Evolutionary conservation across 2,329 filamentous ascomycete species (phyloP).

Genomic region (Cercospora sp.): DNA sequence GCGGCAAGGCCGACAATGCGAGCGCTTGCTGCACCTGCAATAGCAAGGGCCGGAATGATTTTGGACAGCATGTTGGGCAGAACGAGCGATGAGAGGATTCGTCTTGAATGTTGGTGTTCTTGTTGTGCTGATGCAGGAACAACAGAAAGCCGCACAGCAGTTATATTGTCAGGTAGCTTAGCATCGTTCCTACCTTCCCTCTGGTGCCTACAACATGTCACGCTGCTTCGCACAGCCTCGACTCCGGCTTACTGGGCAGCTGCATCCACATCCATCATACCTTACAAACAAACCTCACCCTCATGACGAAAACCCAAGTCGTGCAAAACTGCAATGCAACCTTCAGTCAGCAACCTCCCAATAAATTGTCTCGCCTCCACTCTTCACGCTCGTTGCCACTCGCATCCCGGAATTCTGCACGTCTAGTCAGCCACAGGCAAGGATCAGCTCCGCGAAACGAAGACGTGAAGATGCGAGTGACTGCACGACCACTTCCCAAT

Average conservation of each 20-base stretch:
- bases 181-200: neutral
- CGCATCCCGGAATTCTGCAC: neutral
- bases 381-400: neutral
- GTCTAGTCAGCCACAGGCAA: neutral
- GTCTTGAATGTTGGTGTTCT: neutral
- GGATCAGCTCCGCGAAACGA: neutral
- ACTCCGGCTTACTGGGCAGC: neutral
- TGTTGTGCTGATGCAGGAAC: slow-evolving; percentile 6
- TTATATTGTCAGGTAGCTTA: neutral
- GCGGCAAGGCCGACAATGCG: slow-evolving; percentile 22
- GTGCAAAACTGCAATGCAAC: slow-evolving; percentile 3
- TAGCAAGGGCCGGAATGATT: slow-evolving; percentile 7
- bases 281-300: neutral
- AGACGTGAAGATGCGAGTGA: neutral
- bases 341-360: slow-evolving; percentile 5
- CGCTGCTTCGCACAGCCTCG: slow-evolving; percentile 2
- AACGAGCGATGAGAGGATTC: neutral
- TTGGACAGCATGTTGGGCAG: neutral
- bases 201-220: neutral
- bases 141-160: neutral
- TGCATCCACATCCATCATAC: neutral
- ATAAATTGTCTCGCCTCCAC: neutral
- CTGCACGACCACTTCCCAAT: neutral
- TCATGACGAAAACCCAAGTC: neutral
- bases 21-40: slow-evolving; percentile 16